Evolutionary conservation across 306 rosid genomes (phyloP), one percentile per base, ranked within the genome.

Genomic region (Ormosia emarginata): DNA sequence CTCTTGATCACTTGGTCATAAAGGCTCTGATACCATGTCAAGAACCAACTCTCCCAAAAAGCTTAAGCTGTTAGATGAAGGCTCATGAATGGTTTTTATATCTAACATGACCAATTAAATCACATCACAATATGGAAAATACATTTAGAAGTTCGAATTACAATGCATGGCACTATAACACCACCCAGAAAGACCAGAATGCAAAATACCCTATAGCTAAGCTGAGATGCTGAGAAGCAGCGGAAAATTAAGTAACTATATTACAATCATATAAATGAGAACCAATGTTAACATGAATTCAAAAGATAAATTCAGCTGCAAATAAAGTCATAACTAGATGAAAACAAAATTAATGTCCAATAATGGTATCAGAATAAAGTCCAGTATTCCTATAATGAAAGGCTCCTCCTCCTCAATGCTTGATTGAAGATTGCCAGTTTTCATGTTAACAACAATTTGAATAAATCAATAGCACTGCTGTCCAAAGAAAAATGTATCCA

Each of bases 191-290:
- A 65, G 63, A 64, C 61, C 34, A 63, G 55, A 56, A 71, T 53
- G 73, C 64, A 34, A 24, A 52, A 47, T 58, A 67, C 39, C 43
- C 9, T 49, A 56, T 12, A 15, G 52, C 13, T 53, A 30, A 79
- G 47, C 47, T 7, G 67, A 9, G 59, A 74, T 43, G 57, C 34
- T 56, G 32, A 67, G 46, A 72, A 82, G 43, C 29, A 18, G 32
- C 47, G 73, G 67, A 58, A 73, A 67, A 77, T 47, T 15, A 30
- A 43, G 65, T 33, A 85, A 37, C 67, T 49, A 29, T 34, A 76
- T 34, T 2, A 63, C 57, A 52, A 55, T 34, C 67, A 73, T 46
- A 49, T 49, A 4, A 83, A 78, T 33, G 13, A 64, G 59, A 73
- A 74, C 50, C 41, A 17, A 40, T 18, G 33, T 55, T 46, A 76